Evolutionary conservation across 2,329 filamentous ascomycete genomes (phyloP).

Genomic region (Hawksworthiomyces lignivorus): DNA sequence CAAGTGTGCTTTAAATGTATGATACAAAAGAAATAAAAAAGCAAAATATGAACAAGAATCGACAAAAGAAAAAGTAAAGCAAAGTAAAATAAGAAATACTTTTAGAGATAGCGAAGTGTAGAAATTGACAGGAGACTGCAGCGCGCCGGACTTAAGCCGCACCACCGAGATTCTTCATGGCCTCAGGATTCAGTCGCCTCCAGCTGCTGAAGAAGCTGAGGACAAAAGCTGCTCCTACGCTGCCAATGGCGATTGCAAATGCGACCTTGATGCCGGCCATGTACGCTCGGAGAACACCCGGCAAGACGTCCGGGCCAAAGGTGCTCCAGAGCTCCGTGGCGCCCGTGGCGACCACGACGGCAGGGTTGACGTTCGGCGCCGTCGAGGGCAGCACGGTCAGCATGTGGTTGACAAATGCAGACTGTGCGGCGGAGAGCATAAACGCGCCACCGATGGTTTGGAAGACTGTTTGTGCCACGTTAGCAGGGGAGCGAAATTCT

Average conservation of each 20-base stretch:
- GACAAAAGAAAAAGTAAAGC: too few relatives aligned
- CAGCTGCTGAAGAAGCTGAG: conserved; percentile 20
- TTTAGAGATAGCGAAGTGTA: too few relatives aligned
- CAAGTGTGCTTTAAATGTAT: too few relatives aligned
- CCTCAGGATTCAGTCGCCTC: conserved; percentile 12
- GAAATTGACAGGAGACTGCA: too few relatives aligned
- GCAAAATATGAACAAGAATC: too few relatives aligned
- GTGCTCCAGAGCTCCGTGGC: conserved; percentile 42
- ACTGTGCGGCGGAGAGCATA: conserved; percentile 36
- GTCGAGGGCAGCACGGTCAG: conserved; percentile 18
- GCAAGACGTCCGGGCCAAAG: conserved; percentile 37
- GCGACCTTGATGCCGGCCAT: conserved; percentile 33
- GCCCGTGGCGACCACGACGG: conserved; percentile 25
- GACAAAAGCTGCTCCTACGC: conserved; percentile 18
- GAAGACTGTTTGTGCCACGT: too few relatives aligned
- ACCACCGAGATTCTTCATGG: conserved; percentile 10
- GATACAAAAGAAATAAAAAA: too few relatives aligned
- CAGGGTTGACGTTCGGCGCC: conserved; percentile 9
- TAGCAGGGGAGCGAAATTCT: too few relatives aligned
- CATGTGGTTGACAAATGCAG: conserved; percentile 31
- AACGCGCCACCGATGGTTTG: conserved; percentile 41
- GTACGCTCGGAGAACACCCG: conserved; percentile 47
- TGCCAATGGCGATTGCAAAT: conserved; percentile 15
- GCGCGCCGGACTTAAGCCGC: conserved; percentile 6
- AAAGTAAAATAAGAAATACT: too few relatives aligned